Conservation (phyloP, 352 stramenopile genomes). For the Phytophthora citrophthora region DNA sequence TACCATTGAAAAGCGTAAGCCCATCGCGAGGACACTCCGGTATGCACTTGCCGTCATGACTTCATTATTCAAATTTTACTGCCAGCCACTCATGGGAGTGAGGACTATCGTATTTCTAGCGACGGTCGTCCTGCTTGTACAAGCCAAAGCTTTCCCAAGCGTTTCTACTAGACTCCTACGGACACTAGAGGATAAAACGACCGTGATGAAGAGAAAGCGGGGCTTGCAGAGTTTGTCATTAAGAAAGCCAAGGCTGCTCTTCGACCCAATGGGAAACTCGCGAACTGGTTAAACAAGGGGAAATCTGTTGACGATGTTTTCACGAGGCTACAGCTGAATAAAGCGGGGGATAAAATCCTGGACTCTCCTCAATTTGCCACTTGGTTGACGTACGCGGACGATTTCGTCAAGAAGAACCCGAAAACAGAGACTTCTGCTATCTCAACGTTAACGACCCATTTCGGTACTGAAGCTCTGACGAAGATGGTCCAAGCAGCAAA, state of each 20-base stretch:
- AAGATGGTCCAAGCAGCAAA: constrained; percentile 7
- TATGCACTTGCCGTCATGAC: too few species aligned
- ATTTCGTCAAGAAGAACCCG: not conserved
- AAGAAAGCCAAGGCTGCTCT: not conserved
- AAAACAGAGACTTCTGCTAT: not conserved
- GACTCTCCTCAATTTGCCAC: not conserved
- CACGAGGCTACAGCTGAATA: not conserved
- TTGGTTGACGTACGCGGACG: not conserved
- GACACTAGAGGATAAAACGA: too few species aligned
- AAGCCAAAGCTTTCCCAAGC: too few species aligned
- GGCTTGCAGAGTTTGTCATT: not conserved
- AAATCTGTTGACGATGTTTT: not conserved
- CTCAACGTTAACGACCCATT: not conserved
- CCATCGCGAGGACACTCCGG: too few species aligned
- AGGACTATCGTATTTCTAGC: too few species aligned
- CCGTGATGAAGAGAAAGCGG: not conserved
- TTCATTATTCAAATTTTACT: too few species aligned
- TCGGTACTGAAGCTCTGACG: constrained; percentile 1
- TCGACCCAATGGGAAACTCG: not conserved
- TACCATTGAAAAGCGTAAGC: too few species aligned
- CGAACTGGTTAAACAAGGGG: not conserved
- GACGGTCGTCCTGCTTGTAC: too few species aligned
- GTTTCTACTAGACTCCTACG: too few species aligned
- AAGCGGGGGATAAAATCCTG: not conserved
- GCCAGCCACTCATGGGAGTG: too few species aligned